Base-by-base conservation (phyloP, 2,329 filamentous ascomycete genomes). In the Lecanosticta acicola region DNA sequence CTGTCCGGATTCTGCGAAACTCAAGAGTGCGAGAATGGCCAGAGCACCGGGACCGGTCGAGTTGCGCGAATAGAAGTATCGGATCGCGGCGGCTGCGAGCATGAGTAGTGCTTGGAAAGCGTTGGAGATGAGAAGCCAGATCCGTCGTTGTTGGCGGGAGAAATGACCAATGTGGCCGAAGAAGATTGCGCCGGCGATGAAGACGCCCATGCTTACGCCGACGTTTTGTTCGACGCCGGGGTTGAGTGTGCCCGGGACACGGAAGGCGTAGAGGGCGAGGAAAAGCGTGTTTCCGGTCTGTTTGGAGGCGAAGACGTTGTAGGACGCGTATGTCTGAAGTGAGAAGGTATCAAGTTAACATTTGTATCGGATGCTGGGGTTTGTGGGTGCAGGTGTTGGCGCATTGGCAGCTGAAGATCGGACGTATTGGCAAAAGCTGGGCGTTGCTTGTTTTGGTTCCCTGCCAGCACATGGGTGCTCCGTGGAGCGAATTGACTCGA, bases 241-340 rank as follows among this genome's bases (percentile, higher is more conserved):
- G 24, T 45, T 37, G 10, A 57, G 20, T n/a, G 53, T 43, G 1
- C 17, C 33, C 8, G 43, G 48, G 3, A 49, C 29, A 19, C 47
- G 40, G 20, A 55, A 43, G 29, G 50, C 54, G 36, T 55, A 54
- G 8, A 55, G 48, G 9, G 54, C 54, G 16, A 57, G 48, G 41
- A 57, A 57, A 11, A 57, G 40, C 1, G 55, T 76, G 2, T 75
- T 71, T 19, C 59, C 59, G 1, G 59, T 62, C 17, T 58, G 56
- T 42, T 62, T 62, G 3, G 56, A 59, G 9, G 57, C 54, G 39
- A 61, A 62, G 24, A 61, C 53, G 34, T 47, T 46, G 45, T 60
- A 61, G 32, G 50, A 55, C 13, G 51, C 55, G 52, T 53, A 61
- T n/a, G 59, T 62, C 24, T 29, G 24, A 29, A 11, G 24, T 5